Conservation (phyloP, 2,329 filamentous ascomycete genomes). For the Delphinella strobiligena region DNA sequence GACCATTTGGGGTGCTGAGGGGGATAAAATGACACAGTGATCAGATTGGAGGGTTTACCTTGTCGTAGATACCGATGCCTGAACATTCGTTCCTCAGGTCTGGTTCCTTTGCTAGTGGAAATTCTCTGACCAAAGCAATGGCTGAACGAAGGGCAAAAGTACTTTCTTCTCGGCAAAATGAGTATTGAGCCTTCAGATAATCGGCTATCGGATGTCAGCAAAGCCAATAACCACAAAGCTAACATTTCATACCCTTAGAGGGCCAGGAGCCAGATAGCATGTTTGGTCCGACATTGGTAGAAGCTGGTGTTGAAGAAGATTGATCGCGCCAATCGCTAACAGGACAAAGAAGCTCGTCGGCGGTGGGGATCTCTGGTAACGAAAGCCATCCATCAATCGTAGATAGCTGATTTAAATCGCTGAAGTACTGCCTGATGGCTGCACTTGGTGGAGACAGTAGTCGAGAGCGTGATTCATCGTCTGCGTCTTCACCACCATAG, state of each 20-base stretch:
- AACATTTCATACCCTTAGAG: constrained; percentile 35
- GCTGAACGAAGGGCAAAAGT: constrained; percentile 57
- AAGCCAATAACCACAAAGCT: no score
- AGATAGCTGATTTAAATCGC: neutral
- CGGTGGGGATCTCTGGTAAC: neutral
- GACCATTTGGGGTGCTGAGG: neutral
- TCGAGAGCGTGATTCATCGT: neutral
- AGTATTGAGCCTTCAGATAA: constrained; percentile 65
- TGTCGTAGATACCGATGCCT: constrained; percentile 52
- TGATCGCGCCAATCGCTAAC: no score
- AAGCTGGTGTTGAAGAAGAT: neutral
- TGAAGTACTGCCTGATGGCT: neutral
- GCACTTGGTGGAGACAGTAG: neutral
- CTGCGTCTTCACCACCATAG: neutral
- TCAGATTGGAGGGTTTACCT: constrained; percentile 35
- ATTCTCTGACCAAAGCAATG: constrained; percentile 41
- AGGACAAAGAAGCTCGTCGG: neutral
- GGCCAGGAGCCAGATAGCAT: constrained; percentile 44
- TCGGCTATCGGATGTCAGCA: constrained; percentile 34
- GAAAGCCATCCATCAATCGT: neutral
- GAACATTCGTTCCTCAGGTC: constrained; percentile 25
- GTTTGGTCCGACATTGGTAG: constrained; percentile 38
- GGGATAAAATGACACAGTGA: neutral
- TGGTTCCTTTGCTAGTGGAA: constrained; percentile 46
- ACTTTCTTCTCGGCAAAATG: constrained; percentile 63